phyloP scores from a whole-genome alignment of 106 monocot species.

The Phalaenopsis aphrodite region DNA sequence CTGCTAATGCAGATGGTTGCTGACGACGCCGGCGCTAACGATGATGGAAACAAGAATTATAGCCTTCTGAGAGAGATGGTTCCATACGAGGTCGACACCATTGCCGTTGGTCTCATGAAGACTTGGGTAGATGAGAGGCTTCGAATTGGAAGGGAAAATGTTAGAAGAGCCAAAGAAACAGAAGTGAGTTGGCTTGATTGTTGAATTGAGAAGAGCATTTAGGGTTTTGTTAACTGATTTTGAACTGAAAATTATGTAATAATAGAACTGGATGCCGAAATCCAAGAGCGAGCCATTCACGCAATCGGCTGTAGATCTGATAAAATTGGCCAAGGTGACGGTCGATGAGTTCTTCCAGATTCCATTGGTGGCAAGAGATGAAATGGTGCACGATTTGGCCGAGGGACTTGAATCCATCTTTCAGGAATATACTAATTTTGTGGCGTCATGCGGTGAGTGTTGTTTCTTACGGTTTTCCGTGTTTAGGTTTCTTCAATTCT shows the following conservation, averaged over 20 bases:
- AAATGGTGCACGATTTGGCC: slow-evolving; percentile 54
- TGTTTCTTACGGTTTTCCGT: background rate
- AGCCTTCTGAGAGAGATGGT: slow-evolving; percentile 57
- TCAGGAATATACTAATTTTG: slow-evolving; percentile 68
- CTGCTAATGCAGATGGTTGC: slow-evolving; percentile 60
- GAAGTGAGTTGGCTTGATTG: slow-evolving; percentile 37
- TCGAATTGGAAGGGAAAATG: slow-evolving; percentile 41
- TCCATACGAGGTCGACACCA: slow-evolving; percentile 68
- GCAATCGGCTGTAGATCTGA: slow-evolving; percentile 59
- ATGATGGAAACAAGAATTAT: slow-evolving; percentile 55
- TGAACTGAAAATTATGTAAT: background rate
- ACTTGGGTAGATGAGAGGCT: slow-evolving; percentile 75
- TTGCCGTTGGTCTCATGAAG: slow-evolving; percentile 43
- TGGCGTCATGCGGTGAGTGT: slow-evolving; percentile 65
- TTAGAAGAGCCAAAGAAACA: slow-evolving; percentile 66
- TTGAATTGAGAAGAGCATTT: background rate
- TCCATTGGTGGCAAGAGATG: slow-evolving; percentile 48
- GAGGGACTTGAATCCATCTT: slow-evolving; percentile 62
- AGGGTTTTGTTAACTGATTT: too few relatives aligned
- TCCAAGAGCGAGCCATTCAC: slow-evolving; percentile 64
- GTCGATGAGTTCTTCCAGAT: slow-evolving; percentile 85
- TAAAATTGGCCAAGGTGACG: slow-evolving; percentile 69
- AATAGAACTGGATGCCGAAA: slow-evolving; percentile 72
- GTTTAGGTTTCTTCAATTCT: background rate
- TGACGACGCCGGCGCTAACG: slow-evolving; percentile 48